phyloP scores from a whole-genome alignment of 2,329 filamentous ascomycete genomes.

The Falciphora oryzae region DNA sequence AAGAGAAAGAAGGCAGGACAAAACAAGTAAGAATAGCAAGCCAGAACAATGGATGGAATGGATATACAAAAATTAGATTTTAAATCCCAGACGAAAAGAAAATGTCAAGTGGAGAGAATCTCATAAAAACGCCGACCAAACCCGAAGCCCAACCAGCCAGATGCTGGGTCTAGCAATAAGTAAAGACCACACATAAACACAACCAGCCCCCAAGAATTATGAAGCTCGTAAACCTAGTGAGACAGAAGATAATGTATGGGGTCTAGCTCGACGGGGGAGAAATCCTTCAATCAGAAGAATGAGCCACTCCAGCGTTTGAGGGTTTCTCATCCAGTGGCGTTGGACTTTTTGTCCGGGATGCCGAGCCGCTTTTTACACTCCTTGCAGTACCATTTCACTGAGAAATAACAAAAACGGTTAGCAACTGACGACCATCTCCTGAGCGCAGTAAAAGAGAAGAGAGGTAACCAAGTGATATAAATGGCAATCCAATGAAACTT shows the following conservation, averaged over 20 bases:
- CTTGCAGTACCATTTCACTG: slow-evolving; percentile 78
- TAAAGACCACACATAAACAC: background rate
- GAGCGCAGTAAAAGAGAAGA: background rate
- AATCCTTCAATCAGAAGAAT: background rate
- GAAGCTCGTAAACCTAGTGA: background rate
- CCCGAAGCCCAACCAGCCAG: background rate
- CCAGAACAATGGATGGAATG: background rate
- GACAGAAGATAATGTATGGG: background rate
- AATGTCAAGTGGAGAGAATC: background rate
- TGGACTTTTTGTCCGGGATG: slow-evolving; percentile 46
- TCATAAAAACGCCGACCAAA: background rate
- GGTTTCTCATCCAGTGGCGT: slow-evolving; percentile 21
- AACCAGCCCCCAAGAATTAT: slow-evolving; percentile 9
- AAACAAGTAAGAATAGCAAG: background rate
- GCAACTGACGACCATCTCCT: background rate
- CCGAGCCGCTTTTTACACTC: slow-evolving; percentile 67
- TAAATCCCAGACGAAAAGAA: background rate
- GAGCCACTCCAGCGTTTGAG: background rate
- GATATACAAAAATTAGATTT: slow-evolving; percentile 1
- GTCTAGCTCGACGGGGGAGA: background rate
- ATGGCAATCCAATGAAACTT: slow-evolving; percentile 30
- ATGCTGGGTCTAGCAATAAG: background rate
- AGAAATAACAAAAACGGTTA: slow-evolving; percentile 9
- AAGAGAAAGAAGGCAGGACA: background rate
- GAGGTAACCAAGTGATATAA: slow-evolving; percentile 5